These are phyloP conservation scores for Cryptococcus sp. DNA, from an alignment of 1,284 basidiomycete genomes.

Conservation along the genomic window DNA sequence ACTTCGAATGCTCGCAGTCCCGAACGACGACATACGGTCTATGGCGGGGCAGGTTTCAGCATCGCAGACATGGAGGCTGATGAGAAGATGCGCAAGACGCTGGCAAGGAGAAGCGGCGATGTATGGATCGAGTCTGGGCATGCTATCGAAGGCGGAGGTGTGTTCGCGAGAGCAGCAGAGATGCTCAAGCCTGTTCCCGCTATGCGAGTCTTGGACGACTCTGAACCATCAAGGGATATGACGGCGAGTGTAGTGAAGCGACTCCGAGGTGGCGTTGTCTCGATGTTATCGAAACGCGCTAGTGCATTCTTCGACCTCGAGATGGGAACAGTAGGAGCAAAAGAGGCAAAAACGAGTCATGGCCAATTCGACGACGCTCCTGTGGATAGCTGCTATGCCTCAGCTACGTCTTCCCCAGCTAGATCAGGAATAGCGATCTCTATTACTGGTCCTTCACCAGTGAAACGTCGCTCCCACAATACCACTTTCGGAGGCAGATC, in stretches of 20 bases:
- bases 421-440: constrained; percentile 13
- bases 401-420: constrained; percentile 4
- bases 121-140: constrained; percentile 40
- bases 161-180: constrained; percentile 30
- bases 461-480: constrained; percentile 8
- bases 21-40: constrained; percentile 32
- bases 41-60: constrained; percentile 10
- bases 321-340: not conserved
- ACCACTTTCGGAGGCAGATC: not conserved
- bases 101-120: constrained; percentile 32
- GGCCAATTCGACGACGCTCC: constrained; percentile 14
- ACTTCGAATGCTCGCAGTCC: constrained; percentile 6
- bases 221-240: not conserved
- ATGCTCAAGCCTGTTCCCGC: constrained; percentile 43
- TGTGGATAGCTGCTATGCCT: not conserved
- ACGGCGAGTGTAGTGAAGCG: constrained; percentile 3
- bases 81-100: constrained; percentile 21
- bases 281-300: constrained; percentile 29
- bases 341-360: not conserved
- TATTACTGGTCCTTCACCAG: constrained; percentile 16
- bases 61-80: constrained; percentile 28
- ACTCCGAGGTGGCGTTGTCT: constrained; percentile 31
- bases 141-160: constrained; percentile 26
- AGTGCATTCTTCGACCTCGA: constrained; percentile 16
- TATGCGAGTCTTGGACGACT: constrained; percentile 30